Evolutionary conservation across 2,329 filamentous ascomycete species (phyloP).

Genomic region (Fusarium devonianum): DNA sequence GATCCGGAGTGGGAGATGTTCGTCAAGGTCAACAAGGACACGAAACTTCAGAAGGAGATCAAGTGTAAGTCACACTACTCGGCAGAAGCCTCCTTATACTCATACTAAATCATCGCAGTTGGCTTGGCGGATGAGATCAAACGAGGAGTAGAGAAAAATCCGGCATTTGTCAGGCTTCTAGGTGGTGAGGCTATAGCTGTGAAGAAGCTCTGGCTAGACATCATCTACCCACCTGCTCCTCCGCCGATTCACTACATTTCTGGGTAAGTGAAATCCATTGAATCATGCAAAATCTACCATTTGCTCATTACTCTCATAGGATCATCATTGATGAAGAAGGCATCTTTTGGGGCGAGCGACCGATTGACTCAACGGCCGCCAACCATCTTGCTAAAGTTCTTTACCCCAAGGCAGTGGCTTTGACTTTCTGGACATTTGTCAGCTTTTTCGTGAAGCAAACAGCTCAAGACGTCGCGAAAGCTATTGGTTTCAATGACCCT

Average conservation of each 20-base stretch:
- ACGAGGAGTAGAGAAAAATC: slow-evolving; percentile 51
- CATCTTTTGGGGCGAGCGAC: slow-evolving; percentile 55
- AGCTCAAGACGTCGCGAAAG: slow-evolving; percentile 51
- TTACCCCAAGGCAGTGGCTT: slow-evolving; percentile 60
- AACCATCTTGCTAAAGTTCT: slow-evolving; percentile 56
- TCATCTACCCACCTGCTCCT: slow-evolving; percentile 65
- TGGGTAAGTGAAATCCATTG: slow-evolving; percentile 57
- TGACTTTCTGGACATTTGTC: slow-evolving; percentile 61
- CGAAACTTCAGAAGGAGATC: slow-evolving; percentile 55
- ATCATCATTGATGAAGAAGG: slow-evolving; percentile 58
- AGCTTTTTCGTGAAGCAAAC: slow-evolving; percentile 57
- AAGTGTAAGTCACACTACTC: slow-evolving; percentile 49
- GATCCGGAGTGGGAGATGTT: slow-evolving; percentile 72
- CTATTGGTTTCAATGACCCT: slow-evolving; percentile 52
- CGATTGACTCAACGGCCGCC: slow-evolving; percentile 57
- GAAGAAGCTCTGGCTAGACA: slow-evolving; percentile 64
- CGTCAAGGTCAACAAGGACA: slow-evolving; percentile 63
- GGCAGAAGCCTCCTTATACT: slow-evolving; percentile 8
- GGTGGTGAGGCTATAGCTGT: slow-evolving; percentile 59
- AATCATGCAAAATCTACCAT: too few relatives aligned
- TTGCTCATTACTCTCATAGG: slow-evolving; percentile 47
- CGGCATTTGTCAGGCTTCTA: slow-evolving; percentile 49
- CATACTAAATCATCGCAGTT: slow-evolving; percentile 37
- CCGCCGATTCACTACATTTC: slow-evolving; percentile 66
- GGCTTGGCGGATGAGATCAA: slow-evolving; percentile 47